Evolutionary conservation across 345 rosid genomes (phyloP), one percentile per base, ranked within the genome.

Genomic region (Eutrema yunnanense): DNA sequence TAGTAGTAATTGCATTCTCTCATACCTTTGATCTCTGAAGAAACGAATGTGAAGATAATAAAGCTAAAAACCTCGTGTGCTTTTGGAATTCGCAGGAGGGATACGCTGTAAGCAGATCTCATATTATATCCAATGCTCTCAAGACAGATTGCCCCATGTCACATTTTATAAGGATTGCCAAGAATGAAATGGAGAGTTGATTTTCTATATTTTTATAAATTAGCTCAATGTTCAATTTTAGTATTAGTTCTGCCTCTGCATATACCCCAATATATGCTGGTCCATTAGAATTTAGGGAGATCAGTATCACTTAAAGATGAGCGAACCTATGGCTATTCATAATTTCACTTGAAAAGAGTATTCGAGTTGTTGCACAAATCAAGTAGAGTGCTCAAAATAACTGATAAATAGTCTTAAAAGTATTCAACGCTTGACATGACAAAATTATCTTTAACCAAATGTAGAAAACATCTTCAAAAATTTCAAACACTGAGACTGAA

Each of bases 71-170:
- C 33, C 13, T 37, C n/a, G 22, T 12, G 13, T 32, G 9, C 11
- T 56, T 60, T 36, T 70, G 32, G 37, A 9, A 19, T 6, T 80
- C 70, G 76, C 81, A 91, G 98, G 92, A 85, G 71, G 98, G 98
- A 53, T 89, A 82, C 74, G 90, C 82, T 16, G 91, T 67, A 42
- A 84, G 88, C 72, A 84, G 93, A 78, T 89, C 96, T 19, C 98
- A 94, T 81, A 87, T 91, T 47, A 82, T 79, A 8, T 44, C 86
- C 33, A 91, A 82, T 70, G 97, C 86, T 16, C 81, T 90, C 68
- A 92, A 86, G 81, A 86, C 98, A 7, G 70, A 92, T 67, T 88
- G 91, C 69, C 82, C 91, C 19, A 86, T 90, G 91, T 61, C 86
- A 44, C 65, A 26, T 0, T 87, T 86, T 83, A 74, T 87, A 43